phyloP scores from a whole-genome alignment of 192 early-diverging fungal species.

The Kickxella alabastrina region DNA sequence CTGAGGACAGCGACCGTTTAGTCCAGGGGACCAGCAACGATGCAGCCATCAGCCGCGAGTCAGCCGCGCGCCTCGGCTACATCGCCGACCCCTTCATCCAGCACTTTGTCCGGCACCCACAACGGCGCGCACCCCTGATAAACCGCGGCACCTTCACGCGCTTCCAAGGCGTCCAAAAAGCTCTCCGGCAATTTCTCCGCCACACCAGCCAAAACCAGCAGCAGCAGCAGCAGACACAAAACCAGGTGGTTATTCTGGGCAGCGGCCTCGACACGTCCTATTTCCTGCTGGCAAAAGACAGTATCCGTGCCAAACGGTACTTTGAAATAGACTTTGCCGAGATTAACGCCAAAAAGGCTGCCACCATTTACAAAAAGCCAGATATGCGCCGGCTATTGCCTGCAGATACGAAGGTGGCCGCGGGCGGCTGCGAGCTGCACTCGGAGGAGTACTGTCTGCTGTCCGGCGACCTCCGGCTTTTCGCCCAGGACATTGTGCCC shows the following conservation, averaged over 20 bases:
- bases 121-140: slow-evolving; percentile 81
- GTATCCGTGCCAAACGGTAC: slow-evolving; percentile 42
- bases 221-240: not conserved
- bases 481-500: slow-evolving; percentile 55
- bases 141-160: slow-evolving; percentile 90
- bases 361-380: slow-evolving; percentile 55
- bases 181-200: slow-evolving; percentile 63
- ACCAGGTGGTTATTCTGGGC: slow-evolving; percentile 80
- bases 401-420: slow-evolving; percentile 25
- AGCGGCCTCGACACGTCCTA: slow-evolving; percentile 92
- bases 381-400: slow-evolving; percentile 38
- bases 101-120: slow-evolving; percentile 72
- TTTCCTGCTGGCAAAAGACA: slow-evolving; percentile 69
- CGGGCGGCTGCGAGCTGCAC: slow-evolving; percentile 74
- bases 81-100: slow-evolving; percentile 77
- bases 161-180: slow-evolving; percentile 59
- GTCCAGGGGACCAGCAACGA: slow-evolving; percentile 89
- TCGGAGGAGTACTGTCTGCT: slow-evolving; percentile 66
- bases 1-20: slow-evolving; percentile 73
- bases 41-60: slow-evolving; percentile 79
- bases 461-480: slow-evolving; percentile 77
- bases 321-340: slow-evolving; percentile 95
- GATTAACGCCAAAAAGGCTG: slow-evolving; percentile 75
- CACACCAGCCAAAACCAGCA: not conserved
- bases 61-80: slow-evolving; percentile 79